phyloP scores from a whole-genome alignment of 345 rosid species.

The Hypericum perforatum region DNA sequence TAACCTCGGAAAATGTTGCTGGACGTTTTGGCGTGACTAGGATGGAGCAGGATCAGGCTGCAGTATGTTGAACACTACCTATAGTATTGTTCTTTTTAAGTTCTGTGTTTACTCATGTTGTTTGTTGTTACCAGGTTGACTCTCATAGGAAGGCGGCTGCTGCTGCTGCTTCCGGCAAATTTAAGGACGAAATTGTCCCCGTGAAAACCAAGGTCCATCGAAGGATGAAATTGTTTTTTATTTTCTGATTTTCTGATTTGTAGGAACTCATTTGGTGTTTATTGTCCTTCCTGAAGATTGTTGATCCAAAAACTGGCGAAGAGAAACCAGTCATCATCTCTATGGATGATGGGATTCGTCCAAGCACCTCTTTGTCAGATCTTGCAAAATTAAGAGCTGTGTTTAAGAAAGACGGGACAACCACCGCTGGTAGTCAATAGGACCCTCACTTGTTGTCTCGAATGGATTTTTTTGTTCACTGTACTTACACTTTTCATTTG shows the following conservation, averaged over 20 bases:
- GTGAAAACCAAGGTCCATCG: conserved; percentile 63
- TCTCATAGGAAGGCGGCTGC: conserved; percentile 94
- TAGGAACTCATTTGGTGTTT: conserved; percentile 15
- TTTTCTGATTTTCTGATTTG: neutral
- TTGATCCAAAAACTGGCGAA: conserved; percentile 72
- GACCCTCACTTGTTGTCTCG: conserved; percentile 14
- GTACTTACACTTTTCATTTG: conserved; percentile 7
- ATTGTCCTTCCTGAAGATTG: conserved; percentile 34
- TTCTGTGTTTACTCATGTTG: conserved; percentile 3
- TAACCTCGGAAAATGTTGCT: conserved; percentile 95
- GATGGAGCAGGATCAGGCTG: conserved; percentile 82
- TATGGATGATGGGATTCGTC: conserved; percentile 83
- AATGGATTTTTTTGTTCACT: conserved; percentile 24
- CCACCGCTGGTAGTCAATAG: conserved; percentile 67
- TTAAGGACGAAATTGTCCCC: conserved; percentile 80
- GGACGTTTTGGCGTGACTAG: conserved; percentile 67
- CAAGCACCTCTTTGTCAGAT: conserved; percentile 46
- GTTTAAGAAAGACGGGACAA: conserved; percentile 68
- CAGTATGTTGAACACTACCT: conserved; percentile 35
- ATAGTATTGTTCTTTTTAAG: conserved; percentile 28
- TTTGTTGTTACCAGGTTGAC: conserved; percentile 44
- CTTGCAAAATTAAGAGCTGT: conserved; percentile 79
- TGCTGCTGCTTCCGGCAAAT: conserved; percentile 77
- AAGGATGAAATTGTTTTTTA: neutral
- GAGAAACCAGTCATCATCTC: conserved; percentile 54